phyloP scores from a whole-genome alignment of 2,329 filamentous ascomycete genomes.

The Neonectria punicea region DNA sequence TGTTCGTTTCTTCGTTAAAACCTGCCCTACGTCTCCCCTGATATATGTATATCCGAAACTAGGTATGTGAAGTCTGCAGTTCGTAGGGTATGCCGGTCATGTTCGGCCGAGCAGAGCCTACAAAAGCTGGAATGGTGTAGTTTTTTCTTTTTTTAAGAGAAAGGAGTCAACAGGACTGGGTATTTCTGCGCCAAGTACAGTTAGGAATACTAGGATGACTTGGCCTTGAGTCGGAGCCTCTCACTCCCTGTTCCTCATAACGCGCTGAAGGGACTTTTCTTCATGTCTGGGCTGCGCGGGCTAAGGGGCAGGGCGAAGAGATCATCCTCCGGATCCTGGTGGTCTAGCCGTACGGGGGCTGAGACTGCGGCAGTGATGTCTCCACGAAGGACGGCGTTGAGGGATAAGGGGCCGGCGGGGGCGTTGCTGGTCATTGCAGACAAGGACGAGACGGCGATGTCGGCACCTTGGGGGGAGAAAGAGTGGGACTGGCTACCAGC shows the following conservation, averaged over 20 bases:
- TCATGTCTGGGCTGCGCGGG: slow-evolving; percentile 86
- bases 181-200: slow-evolving; percentile 6
- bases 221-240: neutral
- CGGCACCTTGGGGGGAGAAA: slow-evolving; percentile 45
- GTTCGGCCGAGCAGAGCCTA: neutral
- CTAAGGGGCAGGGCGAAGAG: slow-evolving; percentile 90
- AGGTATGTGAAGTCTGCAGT: neutral
- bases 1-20: slow-evolving; percentile 12
- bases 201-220: neutral
- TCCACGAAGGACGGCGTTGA: slow-evolving; percentile 46
- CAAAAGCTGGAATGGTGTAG: slow-evolving; percentile 3
- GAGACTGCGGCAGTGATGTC: slow-evolving; percentile 32
- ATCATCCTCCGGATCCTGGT: slow-evolving; percentile 70
- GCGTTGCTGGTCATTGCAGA: slow-evolving; percentile 43
- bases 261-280: slow-evolving; percentile 81
- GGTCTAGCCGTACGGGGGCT: slow-evolving; percentile 29
- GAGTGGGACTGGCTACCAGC: slow-evolving; percentile 47
- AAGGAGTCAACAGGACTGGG: neutral
- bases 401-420: slow-evolving; percentile 44
- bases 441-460: slow-evolving; percentile 51
- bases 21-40: neutral
- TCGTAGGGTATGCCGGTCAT: neutral
- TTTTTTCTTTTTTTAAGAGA: neutral
- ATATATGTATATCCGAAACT: too few relatives aligned
- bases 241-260: slow-evolving; percentile 38